Evolutionary conservation across 2,329 filamentous ascomycete genomes (phyloP).

Genomic region (Ophiostoma piceae): DNA sequence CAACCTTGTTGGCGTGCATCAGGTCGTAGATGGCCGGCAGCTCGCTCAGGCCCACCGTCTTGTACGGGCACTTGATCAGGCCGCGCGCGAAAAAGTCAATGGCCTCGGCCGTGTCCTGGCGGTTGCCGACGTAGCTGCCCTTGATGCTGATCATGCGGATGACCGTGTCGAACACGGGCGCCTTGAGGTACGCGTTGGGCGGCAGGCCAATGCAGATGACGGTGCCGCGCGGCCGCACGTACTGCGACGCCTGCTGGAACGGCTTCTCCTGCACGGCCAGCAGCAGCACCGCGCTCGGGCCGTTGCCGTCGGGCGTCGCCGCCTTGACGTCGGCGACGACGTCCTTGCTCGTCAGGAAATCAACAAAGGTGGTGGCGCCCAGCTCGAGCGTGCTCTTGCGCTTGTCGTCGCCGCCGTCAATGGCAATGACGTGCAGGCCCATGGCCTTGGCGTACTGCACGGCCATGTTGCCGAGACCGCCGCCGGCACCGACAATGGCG

Average conservation of each 20-base stretch:
- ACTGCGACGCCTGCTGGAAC: slow-evolving; percentile 89
- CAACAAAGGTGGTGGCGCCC: slow-evolving; percentile 69
- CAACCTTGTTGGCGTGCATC: slow-evolving; percentile 65
- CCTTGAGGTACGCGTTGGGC: slow-evolving; percentile 69
- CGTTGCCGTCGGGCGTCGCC: slow-evolving; percentile 71
- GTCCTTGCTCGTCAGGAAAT: slow-evolving; percentile 72
- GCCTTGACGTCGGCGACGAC: slow-evolving; percentile 79
- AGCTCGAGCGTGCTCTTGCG: slow-evolving; percentile 59
- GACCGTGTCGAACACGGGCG: slow-evolving; percentile 85
- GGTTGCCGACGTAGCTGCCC: slow-evolving; percentile 90
- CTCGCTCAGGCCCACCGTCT: slow-evolving; percentile 75
- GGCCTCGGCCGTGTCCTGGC: slow-evolving; percentile 80
- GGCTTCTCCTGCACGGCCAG: slow-evolving; percentile 85
- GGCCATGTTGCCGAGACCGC: slow-evolving; percentile 49
- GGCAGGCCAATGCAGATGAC: slow-evolving; percentile 89
- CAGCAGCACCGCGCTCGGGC: slow-evolving; percentile 81
- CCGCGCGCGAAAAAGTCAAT: slow-evolving; percentile 84
- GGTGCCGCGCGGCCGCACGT: slow-evolving; percentile 74
- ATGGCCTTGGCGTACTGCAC: slow-evolving; percentile 44
- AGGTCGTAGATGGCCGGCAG: slow-evolving; percentile 74
- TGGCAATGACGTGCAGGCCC: slow-evolving; percentile 40
- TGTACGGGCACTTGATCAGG: slow-evolving; percentile 80
- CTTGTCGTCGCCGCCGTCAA: slow-evolving; percentile 45
- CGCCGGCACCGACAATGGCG: slow-evolving; percentile 41
- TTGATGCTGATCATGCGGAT: slow-evolving; percentile 87